Evolutionary conservation across 495 filamentous ascomycete species (phyloP), one percentile per base, ranked within the genome.

Genomic region (Bombardia bombarda): DNA sequence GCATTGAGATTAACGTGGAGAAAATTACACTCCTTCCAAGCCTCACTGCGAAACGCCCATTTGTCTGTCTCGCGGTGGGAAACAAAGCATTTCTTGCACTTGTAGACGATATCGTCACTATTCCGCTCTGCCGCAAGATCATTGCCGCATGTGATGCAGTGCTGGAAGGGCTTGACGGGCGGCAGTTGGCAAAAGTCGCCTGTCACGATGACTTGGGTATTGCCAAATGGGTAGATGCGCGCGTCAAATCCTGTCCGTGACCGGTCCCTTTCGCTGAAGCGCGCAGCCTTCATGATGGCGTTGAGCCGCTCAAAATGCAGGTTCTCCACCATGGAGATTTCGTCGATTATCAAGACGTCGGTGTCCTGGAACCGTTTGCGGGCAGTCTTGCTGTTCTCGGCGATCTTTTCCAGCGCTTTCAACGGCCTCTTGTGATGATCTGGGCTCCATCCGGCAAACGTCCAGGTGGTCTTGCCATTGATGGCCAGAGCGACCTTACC

Each of bases 181-280:
- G 92, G 89, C 13, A 98, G 61, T 56, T 98, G 92, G 58, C 93
- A 96, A 60, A 96, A 98, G 61, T 98, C 92, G 0, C 92, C 92
- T 0, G 90, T 96, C 20, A 96, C 83, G 22, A 98, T 77, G 24
- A 98, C 71, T 55, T 96, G 90, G 32, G 94, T 88, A 1, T 90
- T 90, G 22, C 92, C 92, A 60, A 96, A 98, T 0, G 90, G 78
- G 2, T 75, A 64, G 4, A 77, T 77, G 3, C 23, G 10, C 4
- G 7, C 21, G 7, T 20, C 40, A n/a, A n/a, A n/a, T n/a, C n/a
- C n/a, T n/a, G n/a, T n/a, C n/a, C n/a, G n/a, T n/a, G n/a, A n/a
- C n/a, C n/a, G n/a, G n/a, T n/a, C n/a, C n/a, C n/a, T n/a, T 5
- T 34, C 6, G 8, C 51, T 38, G 3, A 32, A 4, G 28, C 67